A percentile compares a stretch with the other conserved stretches of the same genome.
Conservation (phyloP, 129 eudicot species). For the Flaveria trinervia region DNA sequence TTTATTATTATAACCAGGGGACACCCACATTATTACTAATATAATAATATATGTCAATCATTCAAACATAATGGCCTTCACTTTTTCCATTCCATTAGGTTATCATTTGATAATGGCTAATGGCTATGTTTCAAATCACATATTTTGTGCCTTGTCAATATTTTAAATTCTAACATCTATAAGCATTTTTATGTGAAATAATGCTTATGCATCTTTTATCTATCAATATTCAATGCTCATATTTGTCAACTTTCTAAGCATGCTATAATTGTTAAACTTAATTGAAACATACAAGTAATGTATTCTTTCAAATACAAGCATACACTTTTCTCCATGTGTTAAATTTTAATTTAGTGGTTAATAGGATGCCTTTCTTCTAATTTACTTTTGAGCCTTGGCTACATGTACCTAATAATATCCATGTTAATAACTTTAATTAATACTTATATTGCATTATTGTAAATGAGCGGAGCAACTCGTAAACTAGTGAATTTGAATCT, state of each 20-base stretch:
- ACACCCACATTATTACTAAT: neutral
- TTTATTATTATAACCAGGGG: neutral
- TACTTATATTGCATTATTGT: neutral
- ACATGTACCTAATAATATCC: neutral
- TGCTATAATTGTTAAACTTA: neutral
- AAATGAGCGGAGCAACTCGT: neutral
- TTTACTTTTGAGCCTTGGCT: neutral
- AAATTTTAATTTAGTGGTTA: neutral
- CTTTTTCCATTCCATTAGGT: constrained; percentile 19
- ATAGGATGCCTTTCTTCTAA: neutral
- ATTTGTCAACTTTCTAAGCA: constrained; percentile 1
- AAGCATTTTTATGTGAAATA: neutral
- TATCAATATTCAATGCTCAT: neutral
- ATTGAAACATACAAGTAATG: neutral
- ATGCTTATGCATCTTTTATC: neutral
- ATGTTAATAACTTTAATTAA: neutral
- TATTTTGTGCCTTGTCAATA: constrained; percentile 8
- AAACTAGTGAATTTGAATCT: neutral
- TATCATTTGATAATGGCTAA: constrained; percentile 42
- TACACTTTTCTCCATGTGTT: neutral
- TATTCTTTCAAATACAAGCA: constrained; percentile 2
- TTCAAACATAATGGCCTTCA: constrained; percentile 31
- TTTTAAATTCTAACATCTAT: neutral
- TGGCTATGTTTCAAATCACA: constrained; percentile 33
- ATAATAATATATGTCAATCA: constrained; percentile 34